Percentiles rank a stretch among this genome's conserved stretches.
Conservation (phyloP, 2,329 filamentous ascomycete genomes). For the Blumeriella jaapii region DNA sequence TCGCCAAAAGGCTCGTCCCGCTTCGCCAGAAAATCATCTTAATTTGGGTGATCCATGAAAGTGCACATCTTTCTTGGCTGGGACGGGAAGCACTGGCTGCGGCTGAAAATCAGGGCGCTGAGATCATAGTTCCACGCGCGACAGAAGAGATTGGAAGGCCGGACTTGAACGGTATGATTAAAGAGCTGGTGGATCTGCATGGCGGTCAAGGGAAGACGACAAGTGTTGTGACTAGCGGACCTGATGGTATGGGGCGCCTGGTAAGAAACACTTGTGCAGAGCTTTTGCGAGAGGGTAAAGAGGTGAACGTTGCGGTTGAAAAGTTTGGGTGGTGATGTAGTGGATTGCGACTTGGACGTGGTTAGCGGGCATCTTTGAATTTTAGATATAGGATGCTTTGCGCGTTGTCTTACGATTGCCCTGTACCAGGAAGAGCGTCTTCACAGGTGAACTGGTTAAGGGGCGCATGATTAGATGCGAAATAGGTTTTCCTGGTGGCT, state of each 20-base stretch:
- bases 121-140: conserved; percentile 42
- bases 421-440: too few species aligned
- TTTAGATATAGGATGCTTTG: too few species aligned
- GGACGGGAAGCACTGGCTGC: conserved; percentile 37
- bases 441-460: too few species aligned
- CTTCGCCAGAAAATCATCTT: conserved; percentile 34
- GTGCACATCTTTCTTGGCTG: conserved; percentile 42
- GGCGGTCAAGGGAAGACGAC: conserved; percentile 27
- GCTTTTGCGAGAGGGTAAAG: conserved; percentile 35
- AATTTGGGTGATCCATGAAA: conserved; percentile 47
- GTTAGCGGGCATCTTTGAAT: too few species aligned
- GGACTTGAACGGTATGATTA: conserved; percentile 36
- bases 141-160: conserved; percentile 42
- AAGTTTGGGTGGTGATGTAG: conserved; percentile 57
- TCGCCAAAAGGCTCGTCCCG: conserved; percentile 17
- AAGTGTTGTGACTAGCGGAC: conserved; percentile 48
- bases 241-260: conserved; percentile 47
- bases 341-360: too few species aligned
- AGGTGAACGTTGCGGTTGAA: conserved; percentile 46
- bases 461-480: too few species aligned
- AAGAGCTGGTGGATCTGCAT: conserved; percentile 28
- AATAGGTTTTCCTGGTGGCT: too few species aligned
- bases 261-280: conserved; percentile 47
- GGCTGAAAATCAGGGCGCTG: conserved; percentile 36
- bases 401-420: too few species aligned